These are phyloP conservation scores for Fraxinus americana DNA, from an alignment of 257 asterid species.

Conservation along the genomic window DNA sequence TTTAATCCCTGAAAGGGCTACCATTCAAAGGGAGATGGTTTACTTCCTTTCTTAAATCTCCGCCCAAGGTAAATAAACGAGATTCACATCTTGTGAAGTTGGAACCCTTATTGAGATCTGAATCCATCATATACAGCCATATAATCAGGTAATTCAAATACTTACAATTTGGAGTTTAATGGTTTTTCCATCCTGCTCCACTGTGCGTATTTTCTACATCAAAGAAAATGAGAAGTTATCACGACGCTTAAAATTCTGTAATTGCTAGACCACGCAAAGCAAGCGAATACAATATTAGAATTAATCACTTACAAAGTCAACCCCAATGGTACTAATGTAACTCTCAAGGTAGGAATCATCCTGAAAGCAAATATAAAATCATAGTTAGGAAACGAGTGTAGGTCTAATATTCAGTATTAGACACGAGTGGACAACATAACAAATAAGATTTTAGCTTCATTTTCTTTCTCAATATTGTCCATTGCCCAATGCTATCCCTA, in stretches of 20 bases:
- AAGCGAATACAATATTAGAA: background rate
- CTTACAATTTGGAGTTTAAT: conserved; percentile 93
- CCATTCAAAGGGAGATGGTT: too few relatives aligned
- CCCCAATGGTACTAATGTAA: conserved; percentile 93
- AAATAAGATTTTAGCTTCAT: background rate
- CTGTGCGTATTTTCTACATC: conserved; percentile 85
- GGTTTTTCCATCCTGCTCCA: conserved; percentile 93
- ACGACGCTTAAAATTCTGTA: conserved; percentile 7
- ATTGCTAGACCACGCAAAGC: background rate
- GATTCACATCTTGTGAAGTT: background rate
- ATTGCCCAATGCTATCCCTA: background rate
- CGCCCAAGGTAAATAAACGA: too few relatives aligned
- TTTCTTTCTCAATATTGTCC: background rate
- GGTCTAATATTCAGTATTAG: background rate
- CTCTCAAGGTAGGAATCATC: conserved; percentile 96
- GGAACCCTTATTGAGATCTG: background rate
- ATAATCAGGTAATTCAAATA: conserved; percentile 17
- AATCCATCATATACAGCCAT: conserved; percentile 4
- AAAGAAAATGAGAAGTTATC: conserved; percentile 10
- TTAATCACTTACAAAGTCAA: conserved; percentile 78
- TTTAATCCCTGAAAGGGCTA: too few relatives aligned
- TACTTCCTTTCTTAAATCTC: too few relatives aligned
- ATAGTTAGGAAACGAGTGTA: conserved; percentile 16
- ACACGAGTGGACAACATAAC: background rate
- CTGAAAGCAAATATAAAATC: conserved; percentile 40